Evolutionary conservation across 2,329 filamentous ascomycete species (phyloP), one percentile per base, ranked within the genome.

Genomic region (Neonectria magnoliae): DNA sequence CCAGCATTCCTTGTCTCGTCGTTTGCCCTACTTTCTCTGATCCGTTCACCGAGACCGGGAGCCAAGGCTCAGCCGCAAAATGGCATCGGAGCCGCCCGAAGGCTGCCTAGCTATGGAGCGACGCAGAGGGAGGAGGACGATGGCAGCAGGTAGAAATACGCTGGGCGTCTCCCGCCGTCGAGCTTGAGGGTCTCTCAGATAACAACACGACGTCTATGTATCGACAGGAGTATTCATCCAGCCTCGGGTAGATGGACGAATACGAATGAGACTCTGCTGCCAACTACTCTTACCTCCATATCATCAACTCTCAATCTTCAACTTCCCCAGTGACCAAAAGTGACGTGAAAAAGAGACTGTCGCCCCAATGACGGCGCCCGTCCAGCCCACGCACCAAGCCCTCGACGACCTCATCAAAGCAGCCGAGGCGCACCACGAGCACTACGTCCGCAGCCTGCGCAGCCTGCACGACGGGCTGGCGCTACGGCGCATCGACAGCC

Each of bases 361-460:
- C 50, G 18, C 18, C 45, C 44, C 69, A 66, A 73, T 73, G 71
- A 66, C 55, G 50, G 64, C 68, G 58, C 60, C 61, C 52, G 52
- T 64, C 42, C 55, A 57, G 25, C 36, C 64, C 10, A 52, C 68
- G 16, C 71, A 70, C 16, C 69, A 71, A 27, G 68, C 72, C 64
- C 71, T 78, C 16, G 78, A 81, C 60, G 76, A 80, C 36, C 71
- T 79, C 51, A 71, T 80, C 64, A 70, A 65, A 42, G 74, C 72
- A 29, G 73, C 77, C 47, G 77, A 81, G 50, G 64, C 72, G 22
- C 71, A 75, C 48, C 78, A 79, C 56, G 77, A 79, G n/a, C 74
- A 78, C 44, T 77, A 78, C 52, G 65, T 79, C 36, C 74, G 71
- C 57, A 71, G 70, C 25, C 67, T 79, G 6, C 68, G 73, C 51